A percentile compares a stretch with the other conserved stretches of the same genome.
These are phyloP conservation scores for Trametes cingulata DNA, from an alignment of 768 basidiomycete genomes.

Conservation along the genomic window DNA sequence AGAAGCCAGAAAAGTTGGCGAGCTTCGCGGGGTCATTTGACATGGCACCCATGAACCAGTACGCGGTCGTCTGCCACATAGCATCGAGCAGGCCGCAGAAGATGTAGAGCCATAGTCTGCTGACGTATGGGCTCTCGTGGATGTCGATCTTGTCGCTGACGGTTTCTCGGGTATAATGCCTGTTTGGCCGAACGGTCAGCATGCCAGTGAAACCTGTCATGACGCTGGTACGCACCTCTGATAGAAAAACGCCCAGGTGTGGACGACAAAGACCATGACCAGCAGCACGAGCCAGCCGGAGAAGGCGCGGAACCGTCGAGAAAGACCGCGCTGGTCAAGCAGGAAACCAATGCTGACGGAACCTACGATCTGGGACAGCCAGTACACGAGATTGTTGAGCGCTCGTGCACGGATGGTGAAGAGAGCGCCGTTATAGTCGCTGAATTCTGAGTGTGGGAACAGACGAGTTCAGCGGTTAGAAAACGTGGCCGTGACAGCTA, in stretches of 20 bases:
- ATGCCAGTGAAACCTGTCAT: neutral
- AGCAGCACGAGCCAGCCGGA: constrained; percentile 65
- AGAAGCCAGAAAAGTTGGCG: constrained; percentile 80
- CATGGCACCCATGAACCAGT: constrained; percentile 86
- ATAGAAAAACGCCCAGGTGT: constrained; percentile 69
- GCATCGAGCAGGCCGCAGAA: constrained; percentile 76
- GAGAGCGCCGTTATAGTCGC: constrained; percentile 75
- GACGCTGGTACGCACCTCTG: constrained; percentile 21
- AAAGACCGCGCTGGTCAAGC: constrained; percentile 56
- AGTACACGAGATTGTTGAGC: constrained; percentile 78
- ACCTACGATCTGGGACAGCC: constrained; percentile 77
- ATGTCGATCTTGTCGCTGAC: constrained; percentile 58
- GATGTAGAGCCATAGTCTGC: constrained; percentile 62
- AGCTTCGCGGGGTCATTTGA: constrained; percentile 80
- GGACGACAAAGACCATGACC: constrained; percentile 63
- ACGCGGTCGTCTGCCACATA: constrained; percentile 84
- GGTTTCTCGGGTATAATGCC: constrained; percentile 56
- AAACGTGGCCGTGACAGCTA: neutral
- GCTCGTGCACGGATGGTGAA: constrained; percentile 81
- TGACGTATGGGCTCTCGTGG: constrained; percentile 52
- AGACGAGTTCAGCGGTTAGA: constrained; percentile 5
- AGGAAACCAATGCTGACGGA: constrained; percentile 69
- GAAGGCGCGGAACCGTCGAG: constrained; percentile 72
- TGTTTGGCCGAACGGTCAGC: constrained; percentile 33
- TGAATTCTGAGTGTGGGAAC: constrained; percentile 57